Evolutionary conservation across 2,329 filamentous ascomycete species (phyloP), one percentile per base, ranked within the genome.

Genomic region (Apiospora kogelbergensis): DNA sequence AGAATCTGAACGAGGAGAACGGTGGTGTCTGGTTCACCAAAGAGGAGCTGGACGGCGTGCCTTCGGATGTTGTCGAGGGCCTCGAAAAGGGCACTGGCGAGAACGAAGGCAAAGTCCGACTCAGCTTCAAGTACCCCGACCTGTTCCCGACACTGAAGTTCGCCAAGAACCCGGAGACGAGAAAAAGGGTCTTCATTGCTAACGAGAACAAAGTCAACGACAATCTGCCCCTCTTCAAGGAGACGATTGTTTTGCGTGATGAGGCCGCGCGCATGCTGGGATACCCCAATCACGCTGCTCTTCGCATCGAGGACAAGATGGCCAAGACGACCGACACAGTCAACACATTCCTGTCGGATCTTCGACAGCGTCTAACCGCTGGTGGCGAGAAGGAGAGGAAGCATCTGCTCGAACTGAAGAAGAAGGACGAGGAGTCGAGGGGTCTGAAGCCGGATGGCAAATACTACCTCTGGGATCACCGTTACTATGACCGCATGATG

Each of bases 111-210:
- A 92, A 93, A 77, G 83, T 93, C 74, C 91, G 88, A 80, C 83
- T 95, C 48, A 90, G 88, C 6, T 95, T 95, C 86, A 95, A 95
- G 82, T 95, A 95, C 78, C 92, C 92, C 1, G 92, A 95, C 77
- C 85, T 93, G 45, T 92, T 94, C 80, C 93, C 93, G 0, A 86
- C 91, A 1, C 84, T 93, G 73, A 95, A 94, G 82, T 94, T 94
- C 76, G 92, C 91, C 60, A 87, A 88, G 76, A 88, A 92, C 75
- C 84, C 90, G 20, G 89, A 92, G 71, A 91, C 89, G 4, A 86
- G 93, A 67, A 88, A 88, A 76, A 88, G 87, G 77, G 84, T 95
- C 63, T 91, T 92, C 70, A 85, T 94, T 71, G 88, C 86, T 15
- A 94, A 94, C 75, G 91, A 94, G 78, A 95, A 95, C 82, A 95